Evolutionary conservation across 768 basidiomycete species (phyloP), one percentile per base, ranked within the genome.

Genomic region (Hemileccinum rubropunctum): DNA sequence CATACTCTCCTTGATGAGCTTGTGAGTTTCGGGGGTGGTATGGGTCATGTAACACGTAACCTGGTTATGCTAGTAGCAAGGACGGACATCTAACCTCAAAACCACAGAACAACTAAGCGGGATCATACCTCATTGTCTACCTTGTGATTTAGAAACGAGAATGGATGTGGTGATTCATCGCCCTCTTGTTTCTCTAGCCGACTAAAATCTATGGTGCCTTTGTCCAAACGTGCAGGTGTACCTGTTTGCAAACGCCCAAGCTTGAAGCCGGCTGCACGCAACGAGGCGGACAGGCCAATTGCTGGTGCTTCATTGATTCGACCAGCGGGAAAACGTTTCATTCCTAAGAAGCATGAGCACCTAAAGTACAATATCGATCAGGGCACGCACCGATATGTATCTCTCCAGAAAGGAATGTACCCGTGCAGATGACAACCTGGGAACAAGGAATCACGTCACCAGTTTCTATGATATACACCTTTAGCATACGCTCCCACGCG

Each of bases 381-480:
- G 26, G 10, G 7, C 21, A 44, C 65, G 23, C 58, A 83, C 91
- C 92, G 40, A 95, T 88, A 60, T 95, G 92, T 39, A 94, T 91
- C 70, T 95, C 90, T 11, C 90, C 93, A 3, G 87, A 86, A 21
- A 95, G 77, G 63, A 95, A 95, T 0, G 93, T 95, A 8, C 93
- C 93, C 0, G 92, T 95, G 58, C 91, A 92, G 13, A 95, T 78
- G 26, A 95, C 87, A 11, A 94, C 88, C 56, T 86, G 83, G 4
- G 86, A 82, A 59, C 91, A 95, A 15, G 72, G 71, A 26, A 95
- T 82, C 15, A 83, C 61, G 44, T 92, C 86, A 10, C 90, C 88
- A 4, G 79, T 75, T 28, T 91, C 91, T 91, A 65, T 11, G 18
- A 35, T 27, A 51, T 13, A 10, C 26, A 37, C 13, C 1, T 20